A percentile compares a stretch with the other conserved stretches of the same genome.
Conservation (phyloP, 768 basidiomycete genomes). For the Auriculariales sp. region DNA sequence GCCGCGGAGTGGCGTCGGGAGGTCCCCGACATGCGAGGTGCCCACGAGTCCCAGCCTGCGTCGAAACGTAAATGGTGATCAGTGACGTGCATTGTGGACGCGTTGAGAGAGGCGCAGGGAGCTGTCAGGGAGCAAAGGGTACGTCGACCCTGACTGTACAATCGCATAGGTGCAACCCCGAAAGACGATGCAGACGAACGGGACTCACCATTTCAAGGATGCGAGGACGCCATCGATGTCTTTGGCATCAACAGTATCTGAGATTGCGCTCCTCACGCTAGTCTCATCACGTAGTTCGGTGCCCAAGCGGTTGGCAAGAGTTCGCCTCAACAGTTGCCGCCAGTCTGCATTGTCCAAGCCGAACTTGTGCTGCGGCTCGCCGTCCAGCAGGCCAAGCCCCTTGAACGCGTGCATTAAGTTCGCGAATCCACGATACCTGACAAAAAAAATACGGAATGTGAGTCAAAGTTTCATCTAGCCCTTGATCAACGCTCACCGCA, state of each 20-base stretch:
- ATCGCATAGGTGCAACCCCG: too few species aligned
- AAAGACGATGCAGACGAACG: conserved; percentile 4
- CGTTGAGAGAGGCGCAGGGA: conserved; percentile 63
- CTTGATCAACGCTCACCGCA: conserved; percentile 45
- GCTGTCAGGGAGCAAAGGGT: conserved; percentile 61
- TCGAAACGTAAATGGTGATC: conserved; percentile 41
- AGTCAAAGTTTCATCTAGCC: too few species aligned
- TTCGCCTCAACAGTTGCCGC: not conserved
- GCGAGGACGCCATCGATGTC: conserved; percentile 9
- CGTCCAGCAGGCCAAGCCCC: conserved; percentile 50
- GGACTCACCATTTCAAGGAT: conserved; percentile 12
- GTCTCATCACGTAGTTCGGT: not conserved
- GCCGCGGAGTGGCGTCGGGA: conserved; percentile 8
- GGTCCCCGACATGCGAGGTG: not conserved
- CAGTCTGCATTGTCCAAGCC: not conserved
- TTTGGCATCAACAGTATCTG: not conserved
- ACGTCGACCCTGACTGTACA: too few species aligned
- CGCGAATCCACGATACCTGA: conserved; percentile 75
- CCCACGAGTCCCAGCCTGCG: not conserved
- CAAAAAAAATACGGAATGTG: not conserved
- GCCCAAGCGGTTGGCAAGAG: not conserved
- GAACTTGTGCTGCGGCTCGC: conserved; percentile 2
- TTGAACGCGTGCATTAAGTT: conserved; percentile 60
- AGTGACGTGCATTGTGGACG: conserved; percentile 62
- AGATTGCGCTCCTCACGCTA: conserved; percentile 1